phyloP scores from a whole-genome alignment of 495 filamentous ascomycete species.

The Penicillium goetzii region DNA sequence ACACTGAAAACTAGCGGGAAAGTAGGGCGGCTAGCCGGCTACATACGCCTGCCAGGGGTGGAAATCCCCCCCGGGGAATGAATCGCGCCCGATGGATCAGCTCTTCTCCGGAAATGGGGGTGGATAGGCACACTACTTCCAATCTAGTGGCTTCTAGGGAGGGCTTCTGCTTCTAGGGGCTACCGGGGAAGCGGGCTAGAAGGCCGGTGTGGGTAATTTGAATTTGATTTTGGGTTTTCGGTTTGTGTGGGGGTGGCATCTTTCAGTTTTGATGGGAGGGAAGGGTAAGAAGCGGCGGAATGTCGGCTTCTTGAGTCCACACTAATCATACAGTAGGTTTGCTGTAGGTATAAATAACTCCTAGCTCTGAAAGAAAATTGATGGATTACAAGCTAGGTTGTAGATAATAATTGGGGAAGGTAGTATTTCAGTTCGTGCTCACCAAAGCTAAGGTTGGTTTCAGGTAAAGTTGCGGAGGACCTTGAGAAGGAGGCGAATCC shows the following conservation, averaged over 20 bases:
- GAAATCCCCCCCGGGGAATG: conserved; percentile 10
- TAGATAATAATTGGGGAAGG: neutral
- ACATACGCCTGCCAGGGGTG: conserved; percentile 12
- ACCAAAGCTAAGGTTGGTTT: neutral
- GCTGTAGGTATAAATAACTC: neutral
- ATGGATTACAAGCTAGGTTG: neutral
- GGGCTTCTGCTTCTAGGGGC: neutral
- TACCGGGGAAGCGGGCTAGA: conserved; percentile 1
- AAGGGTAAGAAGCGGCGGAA: conserved; percentile 1
- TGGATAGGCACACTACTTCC: neutral
- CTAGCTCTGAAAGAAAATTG: neutral
- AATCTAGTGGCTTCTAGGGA: neutral
- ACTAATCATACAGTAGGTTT: too few relatives aligned
- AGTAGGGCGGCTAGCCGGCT: too few relatives aligned
- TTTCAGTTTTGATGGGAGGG: neutral
- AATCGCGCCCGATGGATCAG: conserved; percentile 11
- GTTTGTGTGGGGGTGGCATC: neutral
- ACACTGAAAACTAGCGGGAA: conserved; percentile 1
- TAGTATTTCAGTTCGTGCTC: neutral
- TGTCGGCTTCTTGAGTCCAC: neutral
- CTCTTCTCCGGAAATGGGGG: conserved; percentile 16
- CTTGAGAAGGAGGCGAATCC: neutral
- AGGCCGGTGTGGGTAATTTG: neutral
- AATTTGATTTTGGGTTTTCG: neutral
- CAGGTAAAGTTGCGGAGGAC: neutral